Evolutionary conservation across 2,329 filamentous ascomycete genomes (phyloP).

Genomic region (Alternaria sp.): DNA sequence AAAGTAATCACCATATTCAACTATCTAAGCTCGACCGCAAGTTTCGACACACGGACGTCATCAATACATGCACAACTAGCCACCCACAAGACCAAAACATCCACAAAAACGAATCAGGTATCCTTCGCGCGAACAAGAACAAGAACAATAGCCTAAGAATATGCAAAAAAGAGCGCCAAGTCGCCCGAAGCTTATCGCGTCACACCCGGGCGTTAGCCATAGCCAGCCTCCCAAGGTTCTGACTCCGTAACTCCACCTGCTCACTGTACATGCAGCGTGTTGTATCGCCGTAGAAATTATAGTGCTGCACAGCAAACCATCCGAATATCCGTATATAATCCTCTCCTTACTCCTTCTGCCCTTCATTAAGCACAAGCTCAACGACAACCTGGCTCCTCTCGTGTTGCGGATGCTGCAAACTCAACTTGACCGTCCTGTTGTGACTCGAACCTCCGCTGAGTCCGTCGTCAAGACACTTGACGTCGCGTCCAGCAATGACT

Average conservation of each 20-base stretch:
- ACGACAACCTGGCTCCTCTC: conserved; percentile 86
- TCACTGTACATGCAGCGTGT: neutral
- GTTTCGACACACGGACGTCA: neutral
- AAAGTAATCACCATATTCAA: neutral
- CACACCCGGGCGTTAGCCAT: neutral
- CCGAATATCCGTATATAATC: neutral
- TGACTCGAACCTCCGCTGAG: conserved; percentile 49
- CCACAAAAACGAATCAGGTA: conserved; percentile 1
- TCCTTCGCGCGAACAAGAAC: conserved; percentile 2
- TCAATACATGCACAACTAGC: neutral
- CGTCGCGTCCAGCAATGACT: conserved; percentile 91
- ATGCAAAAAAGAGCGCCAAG: neutral
- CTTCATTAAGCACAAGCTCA: conserved; percentile 92
- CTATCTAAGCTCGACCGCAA: neutral
- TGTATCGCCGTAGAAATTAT: neutral
- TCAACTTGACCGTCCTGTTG: conserved; percentile 86
- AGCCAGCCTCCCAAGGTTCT: neutral
- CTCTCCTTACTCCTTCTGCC: conserved; percentile 65
- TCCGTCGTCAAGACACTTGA: conserved; percentile 84
- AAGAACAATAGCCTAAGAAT: neutral
- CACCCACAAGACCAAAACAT: neutral
- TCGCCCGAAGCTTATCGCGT: neutral
- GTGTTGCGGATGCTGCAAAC: conserved; percentile 91
- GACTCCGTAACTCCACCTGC: conserved; percentile 6
- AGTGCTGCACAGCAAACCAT: conserved; percentile 1